These are phyloP conservation scores for Colletotrichum filicis DNA, from an alignment of 2,329 filamentous ascomycete genomes.

Conservation along the genomic window DNA sequence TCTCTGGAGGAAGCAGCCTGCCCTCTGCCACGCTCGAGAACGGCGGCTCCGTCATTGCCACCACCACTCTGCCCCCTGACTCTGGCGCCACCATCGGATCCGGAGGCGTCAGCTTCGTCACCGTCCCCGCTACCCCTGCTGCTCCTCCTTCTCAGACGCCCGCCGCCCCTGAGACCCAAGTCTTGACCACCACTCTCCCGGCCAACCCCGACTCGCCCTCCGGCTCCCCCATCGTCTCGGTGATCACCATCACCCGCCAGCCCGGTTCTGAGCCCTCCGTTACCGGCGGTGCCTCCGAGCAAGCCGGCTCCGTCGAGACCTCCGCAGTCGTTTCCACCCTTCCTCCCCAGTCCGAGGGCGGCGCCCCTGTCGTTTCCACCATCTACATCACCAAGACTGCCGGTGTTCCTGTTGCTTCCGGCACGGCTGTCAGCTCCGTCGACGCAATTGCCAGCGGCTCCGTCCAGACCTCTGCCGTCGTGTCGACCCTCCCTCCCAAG, in stretches of 20 bases:
- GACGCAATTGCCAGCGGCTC: constrained; percentile 3
- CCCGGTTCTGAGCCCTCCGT: constrained; percentile 1
- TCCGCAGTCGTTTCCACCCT: constrained; percentile 11
- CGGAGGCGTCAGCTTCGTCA: constrained; percentile 33
- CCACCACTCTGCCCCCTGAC: constrained; percentile 29
- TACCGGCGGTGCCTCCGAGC: neutral
- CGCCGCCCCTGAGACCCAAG: constrained; percentile 20
- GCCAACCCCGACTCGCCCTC: neutral
- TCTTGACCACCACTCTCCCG: constrained; percentile 16
- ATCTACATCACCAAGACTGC: constrained; percentile 7
- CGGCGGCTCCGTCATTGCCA: constrained; percentile 32
- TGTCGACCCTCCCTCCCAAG: constrained; percentile 1
- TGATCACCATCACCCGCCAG: constrained; percentile 16
- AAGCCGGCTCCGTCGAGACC: constrained; percentile 8
- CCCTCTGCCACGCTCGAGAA: constrained; percentile 21
- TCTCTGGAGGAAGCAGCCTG: constrained; percentile 8
- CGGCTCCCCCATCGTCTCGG: neutral
- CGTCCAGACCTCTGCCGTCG: constrained; percentile 8
- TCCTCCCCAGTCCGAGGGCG: neutral
- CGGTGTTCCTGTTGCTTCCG: neutral
- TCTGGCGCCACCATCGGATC: constrained; percentile 34
- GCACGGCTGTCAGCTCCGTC: constrained; percentile 18
- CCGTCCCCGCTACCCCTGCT: constrained; percentile 29
- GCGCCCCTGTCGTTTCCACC: neutral
- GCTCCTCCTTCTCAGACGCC: constrained; percentile 24